phyloP scores from a whole-genome alignment of 2,329 filamentous ascomycete genomes.

The Aureobasidium vineae region DNA sequence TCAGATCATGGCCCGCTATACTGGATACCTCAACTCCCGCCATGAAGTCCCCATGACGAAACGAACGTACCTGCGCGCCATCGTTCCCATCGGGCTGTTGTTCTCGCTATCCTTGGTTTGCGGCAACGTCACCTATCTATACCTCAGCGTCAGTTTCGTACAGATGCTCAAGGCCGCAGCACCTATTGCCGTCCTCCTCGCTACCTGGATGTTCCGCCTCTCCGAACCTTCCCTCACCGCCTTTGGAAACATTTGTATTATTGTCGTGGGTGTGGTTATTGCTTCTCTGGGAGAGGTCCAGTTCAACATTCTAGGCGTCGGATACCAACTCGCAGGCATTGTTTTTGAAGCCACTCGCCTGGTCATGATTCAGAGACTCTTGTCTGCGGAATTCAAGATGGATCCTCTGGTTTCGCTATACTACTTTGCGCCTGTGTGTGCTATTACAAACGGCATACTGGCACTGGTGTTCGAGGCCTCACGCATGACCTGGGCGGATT shows the following conservation, averaged over 20 bases:
- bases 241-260: slow-evolving; percentile 32
- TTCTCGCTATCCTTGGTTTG: slow-evolving; percentile 32
- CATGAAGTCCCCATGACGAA: slow-evolving; percentile 33
- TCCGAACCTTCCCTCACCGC: slow-evolving; percentile 29
- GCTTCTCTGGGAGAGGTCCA: slow-evolving; percentile 32
- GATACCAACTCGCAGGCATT: slow-evolving; percentile 30
- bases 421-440: slow-evolving; percentile 32
- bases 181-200: slow-evolving; percentile 31
- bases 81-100: slow-evolving; percentile 33
- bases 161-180: slow-evolving; percentile 35
- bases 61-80: slow-evolving; percentile 32
- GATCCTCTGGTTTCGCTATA: slow-evolving; percentile 33
- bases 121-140: slow-evolving; percentile 33
- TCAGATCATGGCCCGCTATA: slow-evolving; percentile 32
- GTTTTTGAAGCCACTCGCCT: slow-evolving; percentile 31
- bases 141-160: slow-evolving; percentile 34
- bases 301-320: slow-evolving; percentile 31
- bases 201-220: slow-evolving; percentile 30
- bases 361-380: slow-evolving; percentile 30
- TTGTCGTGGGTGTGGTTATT: slow-evolving; percentile 31
- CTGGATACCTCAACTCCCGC: slow-evolving; percentile 31
- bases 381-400: slow-evolving; percentile 32
- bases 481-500: slow-evolving; percentile 27
- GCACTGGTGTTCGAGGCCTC: slow-evolving; percentile 29
- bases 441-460: slow-evolving; percentile 30